Percentiles rank a stretch among this genome's conserved stretches.
These are phyloP conservation scores for Elongisporangium undulatum DNA, from an alignment of 352 stramenopile genomes.

Conservation along the genomic window DNA sequence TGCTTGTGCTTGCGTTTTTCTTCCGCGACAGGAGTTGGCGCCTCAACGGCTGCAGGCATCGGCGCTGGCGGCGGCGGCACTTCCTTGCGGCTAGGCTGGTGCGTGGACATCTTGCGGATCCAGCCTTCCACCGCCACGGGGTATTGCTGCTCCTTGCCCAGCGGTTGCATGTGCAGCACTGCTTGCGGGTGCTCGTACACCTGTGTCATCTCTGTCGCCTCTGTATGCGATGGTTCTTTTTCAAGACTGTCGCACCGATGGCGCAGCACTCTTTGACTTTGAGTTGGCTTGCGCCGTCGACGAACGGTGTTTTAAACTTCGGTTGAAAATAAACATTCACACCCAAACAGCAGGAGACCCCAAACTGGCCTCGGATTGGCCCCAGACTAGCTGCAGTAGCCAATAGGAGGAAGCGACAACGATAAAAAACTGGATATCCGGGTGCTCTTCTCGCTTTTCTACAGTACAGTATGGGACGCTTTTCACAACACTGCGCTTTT, in stretches of 20 bases:
- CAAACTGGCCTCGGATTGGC: not conserved
- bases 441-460: not conserved
- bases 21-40: not conserved
- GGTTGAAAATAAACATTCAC: not conserved
- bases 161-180: not conserved
- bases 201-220: not conserved
- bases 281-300: not conserved
- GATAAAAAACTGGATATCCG: not conserved
- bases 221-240: not conserved
- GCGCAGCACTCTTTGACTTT: not conserved
- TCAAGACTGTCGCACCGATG: not conserved
- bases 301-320: not conserved
- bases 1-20: slow-evolving; percentile 15
- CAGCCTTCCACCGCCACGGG: not conserved
- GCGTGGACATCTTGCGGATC: not conserved
- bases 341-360: not conserved
- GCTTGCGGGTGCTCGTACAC: not conserved
- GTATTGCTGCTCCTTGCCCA: not conserved
- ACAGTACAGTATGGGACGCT: not conserved
- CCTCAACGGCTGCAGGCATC: not conserved
- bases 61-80: not conserved
- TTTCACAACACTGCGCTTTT: not conserved
- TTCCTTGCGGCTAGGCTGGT: not conserved
- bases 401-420: not conserved
- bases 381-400: not conserved